phyloP scores from a whole-genome alignment of 1,139 yeast genomes.

The Blastobotrys apis region DNA sequence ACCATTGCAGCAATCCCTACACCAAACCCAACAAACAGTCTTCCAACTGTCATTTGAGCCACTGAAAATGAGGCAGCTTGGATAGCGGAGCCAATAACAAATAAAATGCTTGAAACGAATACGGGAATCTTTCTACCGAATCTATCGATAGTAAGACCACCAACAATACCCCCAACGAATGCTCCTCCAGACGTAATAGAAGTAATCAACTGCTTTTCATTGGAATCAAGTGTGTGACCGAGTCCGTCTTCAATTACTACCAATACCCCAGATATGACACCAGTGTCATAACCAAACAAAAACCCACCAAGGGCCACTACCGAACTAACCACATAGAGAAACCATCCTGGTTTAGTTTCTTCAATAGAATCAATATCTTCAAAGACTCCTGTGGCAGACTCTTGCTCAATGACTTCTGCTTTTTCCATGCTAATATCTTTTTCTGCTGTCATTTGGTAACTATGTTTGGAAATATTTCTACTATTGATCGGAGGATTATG shows the following conservation, averaged over 20 bases:
- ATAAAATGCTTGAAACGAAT: slow-evolving; percentile 9
- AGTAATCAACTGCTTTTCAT: slow-evolving; percentile 16
- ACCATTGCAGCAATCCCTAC: slow-evolving; percentile 21
- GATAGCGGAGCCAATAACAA: slow-evolving; percentile 35
- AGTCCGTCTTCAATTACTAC: slow-evolving; percentile 12
- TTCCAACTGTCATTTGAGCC: slow-evolving; percentile 27
- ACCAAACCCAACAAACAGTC: slow-evolving; percentile 62
- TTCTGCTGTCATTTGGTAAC: background rate
- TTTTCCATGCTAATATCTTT: background rate
- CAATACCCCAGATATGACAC: slow-evolving; percentile 16
- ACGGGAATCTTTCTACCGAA: slow-evolving; percentile 8
- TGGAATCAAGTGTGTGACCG: slow-evolving; percentile 4
- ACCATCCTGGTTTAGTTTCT: slow-evolving; percentile 4
- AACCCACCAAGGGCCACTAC: slow-evolving; percentile 16
- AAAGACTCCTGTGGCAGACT: background rate
- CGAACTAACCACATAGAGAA: slow-evolving; percentile 6
- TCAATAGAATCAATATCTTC: slow-evolving; percentile 4
- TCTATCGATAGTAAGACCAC: slow-evolving; percentile 2
- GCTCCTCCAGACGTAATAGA: background rate
- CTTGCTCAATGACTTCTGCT: background rate
- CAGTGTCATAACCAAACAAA: slow-evolving; percentile 26
- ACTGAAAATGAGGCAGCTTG: slow-evolving; percentile 52
- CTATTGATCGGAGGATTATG: background rate
- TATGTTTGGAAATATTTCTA: background rate
- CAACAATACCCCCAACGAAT: slow-evolving; percentile 12